A percentile compares a stretch with the other conserved stretches of the same genome.
phyloP scores from a whole-genome alignment of 1,284 basidiomycete species.

The Gomphus bonarii region DNA sequence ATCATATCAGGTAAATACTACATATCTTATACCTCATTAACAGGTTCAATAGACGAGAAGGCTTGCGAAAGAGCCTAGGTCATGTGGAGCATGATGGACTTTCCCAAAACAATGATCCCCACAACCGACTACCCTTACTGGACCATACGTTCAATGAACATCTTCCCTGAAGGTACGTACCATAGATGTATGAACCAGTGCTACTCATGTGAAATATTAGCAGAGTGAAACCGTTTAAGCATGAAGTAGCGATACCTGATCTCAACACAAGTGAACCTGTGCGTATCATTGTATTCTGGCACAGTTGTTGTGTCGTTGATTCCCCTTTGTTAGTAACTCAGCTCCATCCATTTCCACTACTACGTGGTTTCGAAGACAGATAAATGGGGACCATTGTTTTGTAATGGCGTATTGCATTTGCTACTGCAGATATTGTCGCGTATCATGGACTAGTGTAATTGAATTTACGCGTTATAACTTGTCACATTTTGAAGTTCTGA shows the following conservation, averaged over 20 bases:
- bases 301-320: background rate
- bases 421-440: too few species aligned
- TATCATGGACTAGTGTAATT: too few species aligned
- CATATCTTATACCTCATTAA: background rate
- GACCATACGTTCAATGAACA: background rate
- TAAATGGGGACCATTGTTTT: too few species aligned
- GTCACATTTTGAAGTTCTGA: too few species aligned
- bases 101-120: background rate
- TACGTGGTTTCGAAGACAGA: background rate
- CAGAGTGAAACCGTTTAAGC: background rate
- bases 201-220: background rate
- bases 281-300: background rate
- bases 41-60: background rate
- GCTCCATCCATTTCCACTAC: background rate
- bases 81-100: background rate
- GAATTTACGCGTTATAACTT: too few species aligned
- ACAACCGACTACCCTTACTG: background rate
- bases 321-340: background rate
- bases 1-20: background rate
- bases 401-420: too few species aligned
- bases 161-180: background rate
- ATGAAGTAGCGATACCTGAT: background rate
- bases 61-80: background rate
- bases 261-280: background rate
- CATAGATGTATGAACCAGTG: background rate